These are phyloP conservation scores for Chlorella sp. DNA, from an alignment of 139 green algal genomes.

Conservation along the genomic window DNA sequence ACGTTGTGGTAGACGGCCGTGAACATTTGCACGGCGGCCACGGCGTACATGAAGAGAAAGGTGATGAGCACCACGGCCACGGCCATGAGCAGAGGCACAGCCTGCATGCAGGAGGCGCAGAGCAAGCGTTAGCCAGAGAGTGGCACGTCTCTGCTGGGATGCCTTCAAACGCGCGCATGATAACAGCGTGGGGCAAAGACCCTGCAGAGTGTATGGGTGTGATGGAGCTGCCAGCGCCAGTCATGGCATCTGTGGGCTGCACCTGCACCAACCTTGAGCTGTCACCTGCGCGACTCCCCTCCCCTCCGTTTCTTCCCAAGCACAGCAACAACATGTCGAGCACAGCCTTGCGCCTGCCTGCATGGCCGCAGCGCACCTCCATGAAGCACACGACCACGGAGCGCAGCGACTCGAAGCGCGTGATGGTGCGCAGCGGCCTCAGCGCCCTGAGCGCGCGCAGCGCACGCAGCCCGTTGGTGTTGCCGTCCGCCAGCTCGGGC, in stretches of 20 bases:
- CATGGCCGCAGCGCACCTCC: conserved; percentile 55
- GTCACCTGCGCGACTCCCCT: no score
- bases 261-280: no score
- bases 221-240: no score
- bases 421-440: conserved; percentile 75
- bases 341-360: no score
- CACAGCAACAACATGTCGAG: no score
- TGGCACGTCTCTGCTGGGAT: no score
- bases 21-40: conserved; percentile 53
- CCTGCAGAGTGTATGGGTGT: no score
- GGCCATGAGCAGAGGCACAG: conserved; percentile 58
- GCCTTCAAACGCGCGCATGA: no score
- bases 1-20: conserved; percentile 48
- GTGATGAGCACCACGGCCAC: conserved; percentile 59
- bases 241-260: no score
- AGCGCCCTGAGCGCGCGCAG: conserved; percentile 66
- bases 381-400: conserved; percentile 69
- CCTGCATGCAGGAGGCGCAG: conserved; percentile 53
- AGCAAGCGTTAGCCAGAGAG: not conserved
- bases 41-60: conserved; percentile 69
- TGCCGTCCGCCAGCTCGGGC: conserved; percentile 4
- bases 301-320: no score
- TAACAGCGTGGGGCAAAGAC: no score
- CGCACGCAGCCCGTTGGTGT: conserved; percentile 35
- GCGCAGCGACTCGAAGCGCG: conserved; percentile 60